Conservation (phyloP, 202 grass and related monocot species). For the Thinopyrum obtusiflorum region DNA sequence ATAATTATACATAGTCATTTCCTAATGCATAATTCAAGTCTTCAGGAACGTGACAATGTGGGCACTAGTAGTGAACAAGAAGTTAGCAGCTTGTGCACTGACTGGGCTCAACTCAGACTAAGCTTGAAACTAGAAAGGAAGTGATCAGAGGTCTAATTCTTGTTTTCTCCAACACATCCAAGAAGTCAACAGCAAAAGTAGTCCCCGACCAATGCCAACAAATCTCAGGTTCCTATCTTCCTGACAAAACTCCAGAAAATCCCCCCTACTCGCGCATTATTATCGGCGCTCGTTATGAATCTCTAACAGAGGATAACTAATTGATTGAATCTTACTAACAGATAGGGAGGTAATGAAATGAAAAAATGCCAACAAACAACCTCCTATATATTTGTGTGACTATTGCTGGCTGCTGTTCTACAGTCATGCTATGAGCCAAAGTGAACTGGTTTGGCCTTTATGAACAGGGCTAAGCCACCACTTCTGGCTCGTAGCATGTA, state of each 20-base stretch:
- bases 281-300: neutral
- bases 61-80: neutral
- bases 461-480: neutral
- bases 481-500: neutral
- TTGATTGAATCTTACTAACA: neutral
- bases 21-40: neutral
- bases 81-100: neutral
- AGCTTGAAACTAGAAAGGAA: constrained; percentile 3
- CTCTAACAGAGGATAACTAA: neutral
- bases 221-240: neutral
- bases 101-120: neutral
- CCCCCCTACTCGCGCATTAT: neutral
- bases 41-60: neutral
- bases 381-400: neutral
- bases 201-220: neutral
- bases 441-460: neutral
- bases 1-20: constrained; percentile 36
- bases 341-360: neutral
- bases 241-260: neutral
- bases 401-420: neutral
- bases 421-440: neutral
- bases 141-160: neutral
- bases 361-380: neutral
- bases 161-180: neutral
- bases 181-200: neutral